A percentile compares a stretch with the other conserved stretches of the same genome.
These are phyloP conservation scores for Saccharomycopsis selenospora DNA, from an alignment of 805 yeast species.

Conservation along the genomic window DNA sequence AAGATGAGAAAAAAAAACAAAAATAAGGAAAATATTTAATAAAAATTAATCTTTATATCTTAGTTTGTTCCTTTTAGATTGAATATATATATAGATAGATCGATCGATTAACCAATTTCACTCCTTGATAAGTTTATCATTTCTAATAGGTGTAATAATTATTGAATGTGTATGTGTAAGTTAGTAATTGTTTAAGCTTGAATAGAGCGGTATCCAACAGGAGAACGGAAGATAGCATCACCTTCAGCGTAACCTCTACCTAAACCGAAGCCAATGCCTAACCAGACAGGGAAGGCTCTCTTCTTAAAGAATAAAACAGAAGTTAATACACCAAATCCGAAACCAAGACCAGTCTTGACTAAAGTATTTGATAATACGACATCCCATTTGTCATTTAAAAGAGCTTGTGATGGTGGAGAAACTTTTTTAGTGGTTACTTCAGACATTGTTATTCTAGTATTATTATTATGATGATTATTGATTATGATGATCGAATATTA, in stretches of 20 bases:
- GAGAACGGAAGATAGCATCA: constrained; percentile 87
- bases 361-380: constrained; percentile 88
- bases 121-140: no score
- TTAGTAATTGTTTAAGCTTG: constrained; percentile 54
- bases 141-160: no score
- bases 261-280: constrained; percentile 94
- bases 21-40: no score
- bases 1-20: no score
- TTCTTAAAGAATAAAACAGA: constrained; percentile 86
- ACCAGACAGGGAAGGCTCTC: constrained; percentile 96
- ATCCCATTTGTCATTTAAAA: constrained; percentile 56
- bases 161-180: no score
- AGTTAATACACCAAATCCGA: constrained; percentile 92
- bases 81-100: no score
- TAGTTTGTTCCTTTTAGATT: no score
- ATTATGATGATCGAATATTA: no score
- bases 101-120: no score
- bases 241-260: constrained; percentile 99
- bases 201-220: constrained; percentile 68
- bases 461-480: no score
- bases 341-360: constrained; percentile 92
- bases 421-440: constrained; percentile 11
- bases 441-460: constrained; percentile 17
- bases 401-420: constrained; percentile 21
- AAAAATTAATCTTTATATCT: no score